Conservation (phyloP, 371 early-diverging fungal species). For the Haplosporangium sp. region DNA sequence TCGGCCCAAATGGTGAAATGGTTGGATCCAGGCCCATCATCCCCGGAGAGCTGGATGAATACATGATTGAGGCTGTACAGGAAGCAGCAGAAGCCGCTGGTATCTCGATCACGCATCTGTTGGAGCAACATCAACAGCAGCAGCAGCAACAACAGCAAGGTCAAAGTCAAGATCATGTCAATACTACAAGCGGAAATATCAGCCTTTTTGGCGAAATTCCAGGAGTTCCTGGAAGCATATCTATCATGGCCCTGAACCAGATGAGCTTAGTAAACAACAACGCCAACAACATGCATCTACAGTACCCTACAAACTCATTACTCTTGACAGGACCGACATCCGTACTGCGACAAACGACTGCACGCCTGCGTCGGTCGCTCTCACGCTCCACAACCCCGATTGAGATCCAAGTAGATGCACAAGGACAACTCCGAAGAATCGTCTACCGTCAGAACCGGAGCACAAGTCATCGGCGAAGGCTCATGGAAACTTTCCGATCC, state of each 20-base stretch:
- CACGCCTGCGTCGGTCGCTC: conserved; percentile 37
- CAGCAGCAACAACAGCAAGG: conserved; percentile 10
- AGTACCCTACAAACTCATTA: background rate
- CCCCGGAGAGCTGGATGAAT: conserved; percentile 42
- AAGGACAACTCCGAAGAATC: conserved; percentile 30
- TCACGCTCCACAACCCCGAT: conserved; percentile 31
- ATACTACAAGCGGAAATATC: conserved; percentile 2
- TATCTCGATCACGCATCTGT: conserved; percentile 33
- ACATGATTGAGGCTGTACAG: conserved; percentile 53
- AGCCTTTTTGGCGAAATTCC: background rate
- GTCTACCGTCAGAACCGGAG: conserved; percentile 27
- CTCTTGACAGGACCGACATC: conserved; percentile 15
- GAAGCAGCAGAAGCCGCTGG: conserved; percentile 48
- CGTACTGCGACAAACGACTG: conserved; percentile 40
- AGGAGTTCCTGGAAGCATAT: conserved; percentile 13
- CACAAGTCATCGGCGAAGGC: conserved; percentile 26
- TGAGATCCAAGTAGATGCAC: conserved; percentile 46
- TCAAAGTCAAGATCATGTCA: no score
- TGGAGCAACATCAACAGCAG: conserved; percentile 44
- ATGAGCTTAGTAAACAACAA: background rate
- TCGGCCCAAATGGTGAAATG: conserved; percentile 45
- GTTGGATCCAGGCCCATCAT: conserved; percentile 42
- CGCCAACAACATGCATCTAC: background rate
- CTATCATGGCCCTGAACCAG: conserved; percentile 22
- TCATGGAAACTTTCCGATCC: conserved; percentile 44